Evolutionary conservation across 1,284 basidiomycete genomes (phyloP).

Genomic region (Earliella scabrosa): DNA sequence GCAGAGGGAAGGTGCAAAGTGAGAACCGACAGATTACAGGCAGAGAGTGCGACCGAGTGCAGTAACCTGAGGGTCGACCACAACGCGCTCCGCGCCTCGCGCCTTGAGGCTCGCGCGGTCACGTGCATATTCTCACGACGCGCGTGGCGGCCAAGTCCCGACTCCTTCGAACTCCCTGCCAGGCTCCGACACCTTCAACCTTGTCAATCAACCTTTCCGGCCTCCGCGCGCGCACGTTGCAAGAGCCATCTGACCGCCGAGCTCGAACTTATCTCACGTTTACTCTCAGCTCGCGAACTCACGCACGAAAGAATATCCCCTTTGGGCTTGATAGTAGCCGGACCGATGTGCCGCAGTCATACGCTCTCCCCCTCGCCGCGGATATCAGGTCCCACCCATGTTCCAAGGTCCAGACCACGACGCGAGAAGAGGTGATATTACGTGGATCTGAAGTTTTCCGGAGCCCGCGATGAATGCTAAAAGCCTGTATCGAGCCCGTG

Average conservation of each 20-base stretch:
- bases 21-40: background rate
- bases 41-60: background rate
- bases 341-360: constrained; percentile 5
- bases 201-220: too few species aligned
- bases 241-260: too few species aligned
- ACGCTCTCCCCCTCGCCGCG: background rate
- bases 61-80: background rate
- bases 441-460: background rate
- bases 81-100: background rate
- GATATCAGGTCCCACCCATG: background rate
- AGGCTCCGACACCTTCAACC: too few species aligned
- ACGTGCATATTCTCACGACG: background rate
- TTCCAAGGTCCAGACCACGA: background rate
- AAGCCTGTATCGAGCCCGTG: background rate
- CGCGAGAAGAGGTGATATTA: background rate
- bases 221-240: too few species aligned
- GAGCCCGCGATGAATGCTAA: background rate
- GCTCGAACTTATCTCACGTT: constrained; percentile 5
- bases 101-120: background rate
- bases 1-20: background rate
- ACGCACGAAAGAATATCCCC: too few species aligned
- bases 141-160: too few species aligned
- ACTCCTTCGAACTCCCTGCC: too few species aligned
- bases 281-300: background rate
- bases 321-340: background rate